Evolutionary conservation across 169 alveolate genomes (phyloP), one percentile per base, ranked within the genome.

Genomic region (Neospora caninum): DNA sequence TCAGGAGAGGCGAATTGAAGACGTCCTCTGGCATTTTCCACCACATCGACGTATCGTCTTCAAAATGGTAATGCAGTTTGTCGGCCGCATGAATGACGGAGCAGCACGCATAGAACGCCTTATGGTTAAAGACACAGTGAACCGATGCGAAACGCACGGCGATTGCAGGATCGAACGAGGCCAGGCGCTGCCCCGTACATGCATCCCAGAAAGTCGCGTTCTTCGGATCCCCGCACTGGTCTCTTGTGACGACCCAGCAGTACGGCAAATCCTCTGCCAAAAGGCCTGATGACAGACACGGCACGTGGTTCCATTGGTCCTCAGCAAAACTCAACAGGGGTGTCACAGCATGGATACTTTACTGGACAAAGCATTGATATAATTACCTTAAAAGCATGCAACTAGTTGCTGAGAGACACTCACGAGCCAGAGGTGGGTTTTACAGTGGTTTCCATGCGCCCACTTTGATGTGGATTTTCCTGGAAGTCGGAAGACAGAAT

Each of bases 51-150:
- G 27, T 16, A 43, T 73, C 84, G 39, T 27, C 84, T 38, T 73
- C 84, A 38, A 73, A 73, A 34, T 73, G 41, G 84, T 73, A 86
- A 49, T 86, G 70, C 42, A 49, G 38, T 41, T 41, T 41, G 41
- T 27, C 91, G 67, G n/a, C 27, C 38, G 67, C 54, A 20, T 27
- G n/a, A 20, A 45, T 49, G 67, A 13, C 70, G 18, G 93, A 38
- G 88, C 42, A 34, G 88, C 83, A 41, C 34, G 64, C 95, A 83
- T 86, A 64, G 92, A 93, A 42, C 73, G 93, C 83, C 31, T 49
- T 67, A 58, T 70, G 91, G 91, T 93, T 93, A 87, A 93, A 93
- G 78, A 93, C 91, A 38, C 93, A 70, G 93, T 93, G 93, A 29
- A 93, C 58, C 42, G 92, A 49, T n/a, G 64, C 6, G 25, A 43